Conservation (phyloP, 805 yeast species). For the Tetrapisispora fleetii region DNA sequence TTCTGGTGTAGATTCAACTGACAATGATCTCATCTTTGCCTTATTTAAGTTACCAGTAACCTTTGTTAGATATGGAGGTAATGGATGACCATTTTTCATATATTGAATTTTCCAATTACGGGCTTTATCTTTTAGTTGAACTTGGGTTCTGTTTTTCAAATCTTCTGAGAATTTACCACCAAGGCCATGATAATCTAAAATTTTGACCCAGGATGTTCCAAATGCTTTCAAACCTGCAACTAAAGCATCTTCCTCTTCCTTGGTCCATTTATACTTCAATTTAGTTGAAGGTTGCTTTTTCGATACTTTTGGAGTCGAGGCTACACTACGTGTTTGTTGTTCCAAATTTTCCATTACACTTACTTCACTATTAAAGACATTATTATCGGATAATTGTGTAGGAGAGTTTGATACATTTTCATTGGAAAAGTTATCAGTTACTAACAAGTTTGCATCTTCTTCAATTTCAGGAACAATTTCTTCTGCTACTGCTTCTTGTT, state of each 20-base stretch:
- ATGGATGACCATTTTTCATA: conserved; percentile 59
- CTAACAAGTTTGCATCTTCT: background rate
- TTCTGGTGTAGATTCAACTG: background rate
- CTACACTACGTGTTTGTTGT: background rate
- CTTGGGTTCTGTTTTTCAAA: conserved; percentile 77
- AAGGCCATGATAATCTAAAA: conserved; percentile 79
- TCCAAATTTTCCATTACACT: background rate
- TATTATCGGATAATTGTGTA: background rate
- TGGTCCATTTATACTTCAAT: conserved; percentile 51
- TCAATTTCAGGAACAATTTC: background rate
- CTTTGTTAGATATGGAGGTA: conserved; percentile 69
- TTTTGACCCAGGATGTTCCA: conserved; percentile 93
- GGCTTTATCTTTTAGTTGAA: conserved; percentile 95
- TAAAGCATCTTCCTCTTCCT: conserved; percentile 79
- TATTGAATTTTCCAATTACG: conserved; percentile 89
- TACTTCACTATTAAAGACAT: background rate
- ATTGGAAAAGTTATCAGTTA: background rate
- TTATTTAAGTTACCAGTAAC: conserved; percentile 82
- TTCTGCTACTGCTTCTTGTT: too few relatives aligned
- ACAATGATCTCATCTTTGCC: conserved; percentile 32
- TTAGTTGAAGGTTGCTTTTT: conserved; percentile 7
- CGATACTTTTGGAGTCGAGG: background rate
- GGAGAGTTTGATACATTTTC: background rate
- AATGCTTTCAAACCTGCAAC: conserved; percentile 65
- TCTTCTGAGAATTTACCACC: conserved; percentile 83